Evolutionary conservation across 2,329 filamentous ascomycete genomes (phyloP).

Genomic region (Aspergillus proliferans): DNA sequence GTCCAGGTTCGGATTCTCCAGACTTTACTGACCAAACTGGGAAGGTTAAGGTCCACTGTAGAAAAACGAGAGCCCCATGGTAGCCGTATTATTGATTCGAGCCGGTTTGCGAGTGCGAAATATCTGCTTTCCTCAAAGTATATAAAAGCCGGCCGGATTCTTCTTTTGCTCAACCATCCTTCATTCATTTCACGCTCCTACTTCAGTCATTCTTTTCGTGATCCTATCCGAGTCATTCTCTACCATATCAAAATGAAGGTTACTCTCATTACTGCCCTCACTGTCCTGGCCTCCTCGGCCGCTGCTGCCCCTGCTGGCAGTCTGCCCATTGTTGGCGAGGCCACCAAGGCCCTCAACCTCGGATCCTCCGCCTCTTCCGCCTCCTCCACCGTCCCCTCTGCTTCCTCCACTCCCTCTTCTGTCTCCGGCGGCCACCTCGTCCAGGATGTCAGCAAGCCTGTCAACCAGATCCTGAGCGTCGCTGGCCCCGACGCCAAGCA

Average conservation of each 20-base stretch:
- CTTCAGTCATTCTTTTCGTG: slow-evolving; percentile 17
- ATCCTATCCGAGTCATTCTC: slow-evolving; percentile 6
- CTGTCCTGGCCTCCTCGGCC: slow-evolving; percentile 18
- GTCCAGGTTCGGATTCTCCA: too few species aligned
- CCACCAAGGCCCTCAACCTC: slow-evolving; percentile 17
- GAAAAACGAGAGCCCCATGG: too few species aligned
- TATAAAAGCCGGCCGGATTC: background rate
- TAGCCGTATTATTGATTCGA: too few species aligned
- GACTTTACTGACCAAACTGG: too few species aligned
- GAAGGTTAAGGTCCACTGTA: too few species aligned
- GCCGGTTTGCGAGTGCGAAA: too few species aligned
- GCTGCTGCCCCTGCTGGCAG: slow-evolving; percentile 18
- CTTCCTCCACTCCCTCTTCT: slow-evolving; percentile 5
- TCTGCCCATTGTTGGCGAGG: slow-evolving; percentile 15
- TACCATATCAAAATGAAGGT: slow-evolving; percentile 17
- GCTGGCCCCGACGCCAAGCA: slow-evolving; percentile 21
- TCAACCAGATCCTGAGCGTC: slow-evolving; percentile 23
- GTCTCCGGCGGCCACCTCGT: slow-evolving; percentile 18
- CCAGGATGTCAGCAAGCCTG: slow-evolving; percentile 18
- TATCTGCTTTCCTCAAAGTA: background rate
- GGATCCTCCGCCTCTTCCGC: slow-evolving; percentile 15
- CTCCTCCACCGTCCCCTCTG: slow-evolving; percentile 5
- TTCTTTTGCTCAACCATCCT: slow-evolving; percentile 1
- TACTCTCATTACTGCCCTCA: slow-evolving; percentile 17
- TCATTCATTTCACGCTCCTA: slow-evolving; percentile 7